Evolutionary conservation across 495 filamentous ascomycete species (phyloP).

Genomic region (Penicillium alfredii): DNA sequence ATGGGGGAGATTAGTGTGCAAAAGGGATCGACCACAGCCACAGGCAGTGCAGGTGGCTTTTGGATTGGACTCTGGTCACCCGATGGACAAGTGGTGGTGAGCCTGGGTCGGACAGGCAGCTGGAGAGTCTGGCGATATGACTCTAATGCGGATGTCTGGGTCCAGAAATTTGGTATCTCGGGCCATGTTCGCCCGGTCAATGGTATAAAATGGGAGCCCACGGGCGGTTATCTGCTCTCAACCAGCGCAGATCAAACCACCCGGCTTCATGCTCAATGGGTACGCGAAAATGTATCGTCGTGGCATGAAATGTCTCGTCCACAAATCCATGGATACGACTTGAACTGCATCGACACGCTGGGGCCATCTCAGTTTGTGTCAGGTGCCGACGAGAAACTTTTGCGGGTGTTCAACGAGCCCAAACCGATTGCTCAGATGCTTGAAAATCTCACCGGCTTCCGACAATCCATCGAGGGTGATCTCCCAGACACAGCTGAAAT

Average conservation of each 20-base stretch:
- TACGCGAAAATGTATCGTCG: constrained; percentile 42
- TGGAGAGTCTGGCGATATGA: constrained; percentile 78
- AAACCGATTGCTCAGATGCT: constrained; percentile 74
- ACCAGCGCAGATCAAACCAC: constrained; percentile 93
- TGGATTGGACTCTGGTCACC: constrained; percentile 95
- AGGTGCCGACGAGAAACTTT: constrained; percentile 95
- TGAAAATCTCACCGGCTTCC: constrained; percentile 57
- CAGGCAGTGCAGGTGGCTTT: constrained; percentile 90
- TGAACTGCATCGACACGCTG: constrained; percentile 85
- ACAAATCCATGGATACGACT: constrained; percentile 96
- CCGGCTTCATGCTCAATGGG: constrained; percentile 85
- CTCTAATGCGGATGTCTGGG: constrained; percentile 57
- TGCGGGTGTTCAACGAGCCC: constrained; percentile 91
- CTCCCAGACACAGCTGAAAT: constrained; percentile 87
- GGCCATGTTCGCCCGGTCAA: constrained; percentile 79
- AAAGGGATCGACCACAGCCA: constrained; percentile 92
- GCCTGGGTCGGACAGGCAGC: constrained; percentile 83
- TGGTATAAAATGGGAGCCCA: constrained; percentile 75
- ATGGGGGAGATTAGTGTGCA: constrained; percentile 90
- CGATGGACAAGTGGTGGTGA: constrained; percentile 63
- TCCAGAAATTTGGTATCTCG: constrained; percentile 67
- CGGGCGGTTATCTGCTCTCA: constrained; percentile 79
- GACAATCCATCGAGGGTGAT: constrained; percentile 31
- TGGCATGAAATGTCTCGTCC: constrained; percentile 97
- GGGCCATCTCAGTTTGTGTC: constrained; percentile 72